Percentiles rank a stretch among this genome's conserved stretches.
Evolutionary conservation across 164 flowering plant genomes (phyloP).

Genomic region (Annona cherimola): DNA sequence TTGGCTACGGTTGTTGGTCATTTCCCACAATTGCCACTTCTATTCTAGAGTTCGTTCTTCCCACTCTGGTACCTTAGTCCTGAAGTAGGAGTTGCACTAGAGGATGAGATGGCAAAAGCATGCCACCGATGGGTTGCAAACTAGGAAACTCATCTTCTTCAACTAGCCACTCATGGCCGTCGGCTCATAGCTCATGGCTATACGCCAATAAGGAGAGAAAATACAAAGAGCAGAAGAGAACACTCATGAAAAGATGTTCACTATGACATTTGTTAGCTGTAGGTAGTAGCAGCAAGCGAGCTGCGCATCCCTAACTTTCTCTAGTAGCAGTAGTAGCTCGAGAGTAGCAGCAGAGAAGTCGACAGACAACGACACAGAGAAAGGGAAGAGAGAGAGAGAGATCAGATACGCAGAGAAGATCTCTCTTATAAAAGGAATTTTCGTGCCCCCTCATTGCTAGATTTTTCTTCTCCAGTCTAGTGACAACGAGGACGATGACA

Average conservation of each 20-base stretch:
- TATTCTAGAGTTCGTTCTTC: no score
- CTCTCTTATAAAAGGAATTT: conserved; percentile 13
- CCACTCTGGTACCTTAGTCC: no score
- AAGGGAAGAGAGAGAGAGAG: background rate
- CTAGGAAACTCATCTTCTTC: no score
- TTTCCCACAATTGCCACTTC: no score
- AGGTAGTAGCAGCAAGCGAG: background rate
- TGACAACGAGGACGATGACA: no score
- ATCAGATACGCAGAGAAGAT: background rate
- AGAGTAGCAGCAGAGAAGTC: background rate
- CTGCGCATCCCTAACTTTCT: conserved; percentile 8
- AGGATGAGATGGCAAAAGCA: no score
- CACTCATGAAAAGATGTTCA: conserved; percentile 4
- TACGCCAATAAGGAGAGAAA: no score
- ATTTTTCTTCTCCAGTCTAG: conserved; percentile 23
- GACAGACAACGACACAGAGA: background rate
- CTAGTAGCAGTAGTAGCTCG: background rate
- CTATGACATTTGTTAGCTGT: background rate
- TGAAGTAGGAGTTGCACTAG: no score
- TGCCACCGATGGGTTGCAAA: no score
- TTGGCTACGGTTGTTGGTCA: no score
- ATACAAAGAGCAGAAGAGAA: background rate
- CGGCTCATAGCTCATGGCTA: no score
- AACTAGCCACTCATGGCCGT: no score
- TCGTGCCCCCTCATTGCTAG: conserved; percentile 17